Base-by-base conservation (phyloP, 805 yeast species). In the Saccharomycopsis fibuligera region DNA sequence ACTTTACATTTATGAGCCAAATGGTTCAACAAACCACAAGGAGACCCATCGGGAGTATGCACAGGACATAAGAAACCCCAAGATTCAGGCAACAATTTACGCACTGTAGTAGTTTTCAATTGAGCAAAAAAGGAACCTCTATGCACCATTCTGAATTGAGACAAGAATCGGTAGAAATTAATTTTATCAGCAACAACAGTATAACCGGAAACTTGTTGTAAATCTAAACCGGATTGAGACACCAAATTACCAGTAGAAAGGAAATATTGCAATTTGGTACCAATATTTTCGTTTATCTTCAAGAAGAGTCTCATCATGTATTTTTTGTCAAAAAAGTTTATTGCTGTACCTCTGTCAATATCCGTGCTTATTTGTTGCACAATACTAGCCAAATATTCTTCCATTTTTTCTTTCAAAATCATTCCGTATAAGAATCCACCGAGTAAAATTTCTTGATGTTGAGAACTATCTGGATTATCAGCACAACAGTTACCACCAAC, bases 61-160 rank as follows among this genome's bases (percentile, higher is more conserved):
- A 93, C 99, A 10, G 99, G 99, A 70, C 99, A 93, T 59, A 93
- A 69, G 77, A 93, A 93, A 2, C 99, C 99, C 99, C 99, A 93
- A 1, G 96, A 86, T 67, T 93, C 99, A 1, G 99, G 99, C 50
- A 93, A 75, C 60, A 93, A 73, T 66, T 93, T 93, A 73, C 99
- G 81, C 43, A 93, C 99, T 1, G 98, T 85, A 22, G 99, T 93
- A 37, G 99, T 93, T 65, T 93, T 93, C 69, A 93, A 76, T 67
- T 91, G 96, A 40, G 99, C 97, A 66, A 93, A 93, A 81, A 93
- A 93, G 56, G 98, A 88, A 68, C 99, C 99, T 79, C 99, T 85
- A 69, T 93, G 99, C 46, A 93, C 98, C 99, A 93, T 93, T 70
- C 99, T 75, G 77, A 93, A 93, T 73, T 93, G 99, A n/a, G 98